Percentiles rank a stretch among this genome's conserved stretches.
These are phyloP conservation scores for Insectozyma bohioensis DNA, from an alignment of 1,139 yeast species.

Conservation along the genomic window DNA sequence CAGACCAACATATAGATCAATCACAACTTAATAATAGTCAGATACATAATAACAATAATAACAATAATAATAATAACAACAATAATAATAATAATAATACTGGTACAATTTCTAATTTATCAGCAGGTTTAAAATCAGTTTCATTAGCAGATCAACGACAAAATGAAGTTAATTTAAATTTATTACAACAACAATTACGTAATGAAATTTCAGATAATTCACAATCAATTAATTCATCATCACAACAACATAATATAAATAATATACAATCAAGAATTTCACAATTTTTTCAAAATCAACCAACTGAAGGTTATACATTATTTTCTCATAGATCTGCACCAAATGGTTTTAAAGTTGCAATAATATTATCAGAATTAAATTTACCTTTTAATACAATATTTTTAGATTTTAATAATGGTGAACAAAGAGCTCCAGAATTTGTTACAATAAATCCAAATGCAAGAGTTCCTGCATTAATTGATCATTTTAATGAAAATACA, in stretches of 20 bases:
- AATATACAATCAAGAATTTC: constrained; percentile 51
- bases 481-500: constrained; percentile 76
- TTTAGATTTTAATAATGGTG: constrained; percentile 85
- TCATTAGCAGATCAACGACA: constrained; percentile 43
- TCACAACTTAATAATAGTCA: background rate
- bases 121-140: constrained; percentile 52
- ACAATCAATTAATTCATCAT: constrained; percentile 1
- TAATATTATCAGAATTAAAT: constrained; percentile 80
- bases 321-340: constrained; percentile 94
- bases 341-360: constrained; percentile 94
- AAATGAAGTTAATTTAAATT: constrained; percentile 39
- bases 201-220: constrained; percentile 30
- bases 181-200: constrained; percentile 44
- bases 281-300: constrained; percentile 74
- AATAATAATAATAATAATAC: constrained; percentile 12
- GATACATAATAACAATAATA: background rate
- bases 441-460: constrained; percentile 93
- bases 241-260: constrained; percentile 28
- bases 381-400: constrained; percentile 79
- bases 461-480: constrained; percentile 90
- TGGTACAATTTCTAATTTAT: constrained; percentile 40
- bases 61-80: constrained; percentile 6
- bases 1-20: background rate
- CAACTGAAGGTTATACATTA: constrained; percentile 80
- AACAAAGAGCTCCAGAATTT: constrained; percentile 91